Percentiles rank a stretch among this genome's conserved stretches.
These are phyloP conservation scores for Alternaria incomplexa DNA, from an alignment of 2,329 filamentous ascomycete genomes.

Conservation along the genomic window DNA sequence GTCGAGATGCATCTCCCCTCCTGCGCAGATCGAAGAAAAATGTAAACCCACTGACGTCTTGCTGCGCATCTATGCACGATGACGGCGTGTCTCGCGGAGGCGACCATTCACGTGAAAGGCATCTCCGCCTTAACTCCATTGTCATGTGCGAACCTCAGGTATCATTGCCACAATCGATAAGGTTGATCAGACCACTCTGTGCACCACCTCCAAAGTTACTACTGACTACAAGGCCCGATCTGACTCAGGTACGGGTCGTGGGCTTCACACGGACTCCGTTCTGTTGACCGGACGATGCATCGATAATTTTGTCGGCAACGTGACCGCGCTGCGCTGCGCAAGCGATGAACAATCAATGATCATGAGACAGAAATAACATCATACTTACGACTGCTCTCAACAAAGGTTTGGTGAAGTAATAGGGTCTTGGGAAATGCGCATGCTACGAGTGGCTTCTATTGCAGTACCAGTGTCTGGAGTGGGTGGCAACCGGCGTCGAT, in stretches of 20 bases:
- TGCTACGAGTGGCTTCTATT: neutral
- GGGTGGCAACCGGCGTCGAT: neutral
- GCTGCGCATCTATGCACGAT: conserved; percentile 36
- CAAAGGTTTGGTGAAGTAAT: neutral
- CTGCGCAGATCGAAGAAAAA: conserved; percentile 8
- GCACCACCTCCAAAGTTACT: conserved; percentile 11
- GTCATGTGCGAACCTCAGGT: conserved; percentile 26
- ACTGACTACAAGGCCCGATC: conserved; percentile 25
- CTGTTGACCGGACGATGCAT: neutral
- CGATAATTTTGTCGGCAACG: neutral
- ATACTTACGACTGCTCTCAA: neutral
- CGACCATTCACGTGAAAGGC: conserved; percentile 23
- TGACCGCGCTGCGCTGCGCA: neutral
- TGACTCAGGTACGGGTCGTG: conserved; percentile 4
- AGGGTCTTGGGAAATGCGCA: neutral
- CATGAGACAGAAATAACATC: neutral
- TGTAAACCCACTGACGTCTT: conserved; percentile 15
- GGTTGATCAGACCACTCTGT: neutral
- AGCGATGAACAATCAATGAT: neutral
- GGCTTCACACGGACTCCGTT: neutral
- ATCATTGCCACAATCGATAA: conserved; percentile 27
- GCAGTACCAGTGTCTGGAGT: neutral
- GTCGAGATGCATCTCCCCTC: neutral
- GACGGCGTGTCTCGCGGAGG: conserved; percentile 23
- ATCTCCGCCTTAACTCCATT: conserved; percentile 34